phyloP scores from a whole-genome alignment of 768 basidiomycete genomes.

The Phaeotremella skinneri region DNA sequence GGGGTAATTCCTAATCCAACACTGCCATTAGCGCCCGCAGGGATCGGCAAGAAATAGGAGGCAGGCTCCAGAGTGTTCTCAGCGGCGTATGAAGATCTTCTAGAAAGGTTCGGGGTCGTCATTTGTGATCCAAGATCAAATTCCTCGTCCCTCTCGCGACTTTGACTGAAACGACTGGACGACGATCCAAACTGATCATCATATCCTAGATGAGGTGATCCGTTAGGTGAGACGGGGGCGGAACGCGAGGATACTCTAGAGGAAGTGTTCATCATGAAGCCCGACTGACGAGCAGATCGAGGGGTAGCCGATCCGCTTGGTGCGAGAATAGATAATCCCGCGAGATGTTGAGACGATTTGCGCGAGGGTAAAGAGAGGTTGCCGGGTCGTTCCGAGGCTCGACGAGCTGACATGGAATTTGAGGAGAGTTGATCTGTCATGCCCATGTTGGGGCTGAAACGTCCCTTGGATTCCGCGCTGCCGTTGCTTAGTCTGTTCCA shows the following conservation, averaged over 20 bases:
- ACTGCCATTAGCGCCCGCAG: not conserved
- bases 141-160: conserved; percentile 13
- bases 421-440: conserved; percentile 13
- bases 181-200: conserved; percentile 9
- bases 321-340: conserved; percentile 12
- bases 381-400: conserved; percentile 32
- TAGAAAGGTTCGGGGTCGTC: conserved; percentile 27
- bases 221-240: conserved; percentile 37
- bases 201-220: conserved; percentile 23
- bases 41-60: conserved; percentile 39
- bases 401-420: not conserved
- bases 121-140: conserved; percentile 16
- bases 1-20: not conserved
- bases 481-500: conserved; percentile 20
- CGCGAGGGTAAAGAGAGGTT: conserved; percentile 35
- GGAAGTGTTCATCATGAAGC: conserved; percentile 2
- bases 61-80: conserved; percentile 25
- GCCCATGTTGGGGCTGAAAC: conserved; percentile 16
- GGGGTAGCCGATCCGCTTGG: conserved; percentile 12
- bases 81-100: conserved; percentile 36
- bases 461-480: conserved; percentile 19
- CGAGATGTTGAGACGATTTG: conserved; percentile 32
- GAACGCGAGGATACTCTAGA: conserved; percentile 17
- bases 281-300: conserved; percentile 1
- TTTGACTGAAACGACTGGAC: not conserved